Conservation (phyloP, 2,329 filamentous ascomycete species). For the Xylaria sp. region DNA sequence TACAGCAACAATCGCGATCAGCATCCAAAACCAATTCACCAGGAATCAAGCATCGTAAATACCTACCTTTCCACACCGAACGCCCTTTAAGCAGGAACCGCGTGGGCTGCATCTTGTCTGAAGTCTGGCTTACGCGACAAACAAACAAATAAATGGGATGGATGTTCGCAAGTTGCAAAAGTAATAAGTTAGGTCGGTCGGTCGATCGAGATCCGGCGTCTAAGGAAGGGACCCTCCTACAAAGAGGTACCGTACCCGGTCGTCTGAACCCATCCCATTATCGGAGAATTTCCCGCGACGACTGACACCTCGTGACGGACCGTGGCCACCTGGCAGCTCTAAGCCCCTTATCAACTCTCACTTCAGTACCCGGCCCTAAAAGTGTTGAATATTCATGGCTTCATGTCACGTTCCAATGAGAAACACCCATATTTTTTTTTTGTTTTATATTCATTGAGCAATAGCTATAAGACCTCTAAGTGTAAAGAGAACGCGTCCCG, state of each 20-base stretch:
- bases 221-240: too few relatives aligned
- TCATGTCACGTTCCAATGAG: not conserved
- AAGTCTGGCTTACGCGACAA: constrained; percentile 2
- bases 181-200: too few relatives aligned
- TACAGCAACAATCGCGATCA: constrained; percentile 29
- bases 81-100: constrained; percentile 34
- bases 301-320: not conserved
- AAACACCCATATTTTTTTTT: not conserved
- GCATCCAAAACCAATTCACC: too few relatives aligned
- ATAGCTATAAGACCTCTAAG: constrained; percentile 11
- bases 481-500: not conserved
- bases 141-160: not conserved
- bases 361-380: too few relatives aligned
- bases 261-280: not conserved
- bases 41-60: too few relatives aligned
- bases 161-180: too few relatives aligned
- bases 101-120: constrained; percentile 34
- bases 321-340: not conserved
- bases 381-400: not conserved
- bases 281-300: not conserved
- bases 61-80: constrained; percentile 30
- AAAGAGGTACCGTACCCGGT: too few relatives aligned
- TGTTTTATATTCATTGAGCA: constrained; percentile 13
- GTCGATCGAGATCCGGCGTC: too few relatives aligned
- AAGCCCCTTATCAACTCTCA: not conserved